Evolutionary conservation across 2,329 filamentous ascomycete species (phyloP).

Genomic region (Pseudopithomyces maydicus): DNA sequence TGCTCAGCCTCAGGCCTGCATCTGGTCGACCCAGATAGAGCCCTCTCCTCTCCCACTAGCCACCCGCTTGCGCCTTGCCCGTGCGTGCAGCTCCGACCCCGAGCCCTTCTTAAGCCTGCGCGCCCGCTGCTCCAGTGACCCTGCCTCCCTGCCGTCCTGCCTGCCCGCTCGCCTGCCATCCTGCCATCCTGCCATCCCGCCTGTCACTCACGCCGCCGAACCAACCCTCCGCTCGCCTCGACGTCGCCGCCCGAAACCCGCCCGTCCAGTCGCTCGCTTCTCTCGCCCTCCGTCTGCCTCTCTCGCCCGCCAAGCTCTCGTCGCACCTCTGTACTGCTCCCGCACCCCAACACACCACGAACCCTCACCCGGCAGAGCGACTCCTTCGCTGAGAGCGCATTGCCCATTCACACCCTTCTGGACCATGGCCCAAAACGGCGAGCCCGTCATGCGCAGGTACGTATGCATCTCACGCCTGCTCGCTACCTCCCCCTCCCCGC

Average conservation of each 20-base stretch:
- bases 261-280: conserved; percentile 1
- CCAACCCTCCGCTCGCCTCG: conserved; percentile 1
- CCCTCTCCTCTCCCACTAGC: conserved; percentile 6
- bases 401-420: conserved; percentile 1
- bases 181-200: background rate
- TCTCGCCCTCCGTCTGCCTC: background rate
- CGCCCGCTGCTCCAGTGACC: conserved; percentile 2
- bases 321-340: background rate
- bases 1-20: too few relatives aligned
- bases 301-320: background rate
- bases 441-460: conserved; percentile 71
- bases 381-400: conserved; percentile 5
- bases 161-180: background rate
- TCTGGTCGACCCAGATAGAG: background rate
- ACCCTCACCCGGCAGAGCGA: background rate
- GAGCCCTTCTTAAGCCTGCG: conserved; percentile 26
- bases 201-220: background rate
- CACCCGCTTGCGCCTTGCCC: conserved; percentile 15
- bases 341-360: background rate
- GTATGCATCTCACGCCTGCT: conserved; percentile 31
- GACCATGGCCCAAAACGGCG: conserved; percentile 47
- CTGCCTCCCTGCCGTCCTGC: conserved; percentile 1
- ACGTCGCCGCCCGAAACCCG: conserved; percentile 1
- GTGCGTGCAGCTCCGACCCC: conserved; percentile 18
- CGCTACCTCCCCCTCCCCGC: conserved; percentile 9